Conservation (phyloP, 176 grass and related monocot genomes). For the Alloteropsis semialata region DNA sequence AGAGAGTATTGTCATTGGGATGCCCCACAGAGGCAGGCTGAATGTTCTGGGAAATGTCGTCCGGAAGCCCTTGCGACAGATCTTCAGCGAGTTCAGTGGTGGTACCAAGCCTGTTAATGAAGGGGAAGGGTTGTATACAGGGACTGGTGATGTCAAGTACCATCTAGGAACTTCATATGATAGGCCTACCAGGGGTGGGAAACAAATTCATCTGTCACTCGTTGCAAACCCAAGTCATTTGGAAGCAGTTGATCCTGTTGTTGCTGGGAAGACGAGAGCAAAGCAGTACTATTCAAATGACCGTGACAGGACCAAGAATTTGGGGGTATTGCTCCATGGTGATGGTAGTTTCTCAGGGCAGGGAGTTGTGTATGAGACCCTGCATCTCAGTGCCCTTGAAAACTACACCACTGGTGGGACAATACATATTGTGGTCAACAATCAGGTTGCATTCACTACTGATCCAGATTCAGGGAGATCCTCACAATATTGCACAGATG, state of each 20-base stretch:
- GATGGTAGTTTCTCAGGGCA: constrained; percentile 98
- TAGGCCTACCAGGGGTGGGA: constrained; percentile 86
- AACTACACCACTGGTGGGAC: constrained; percentile 96
- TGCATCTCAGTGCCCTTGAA: constrained; percentile 95
- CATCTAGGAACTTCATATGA: constrained; percentile 97
- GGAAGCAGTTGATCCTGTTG: constrained; percentile 93
- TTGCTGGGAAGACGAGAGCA: constrained; percentile 87
- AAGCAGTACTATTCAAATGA: constrained; percentile 98
- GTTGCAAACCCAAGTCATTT: constrained; percentile 95
- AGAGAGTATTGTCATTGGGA: constrained; percentile 93
- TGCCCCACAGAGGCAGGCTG: constrained; percentile 96
- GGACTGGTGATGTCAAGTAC: constrained; percentile 97
- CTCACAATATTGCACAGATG: constrained; percentile 78
- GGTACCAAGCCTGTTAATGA: constrained; percentile 90
- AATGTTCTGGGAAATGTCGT: constrained; percentile 94
- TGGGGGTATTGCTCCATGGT: constrained; percentile 81
- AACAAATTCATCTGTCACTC: constrained; percentile 87
- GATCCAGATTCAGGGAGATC: constrained; percentile 71
- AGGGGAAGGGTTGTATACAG: constrained; percentile 80
- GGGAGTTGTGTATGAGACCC: constrained; percentile 93
- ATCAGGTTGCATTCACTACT: constrained; percentile 79
- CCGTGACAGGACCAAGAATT: constrained; percentile 84
- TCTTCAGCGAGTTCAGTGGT: constrained; percentile 93
- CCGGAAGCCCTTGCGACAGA: constrained; percentile 87
- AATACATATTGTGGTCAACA: constrained; percentile 79